These are phyloP conservation scores for Tetrahymena elliotti DNA, from an alignment of 73 alveolate genomes.

Conservation along the genomic window DNA sequence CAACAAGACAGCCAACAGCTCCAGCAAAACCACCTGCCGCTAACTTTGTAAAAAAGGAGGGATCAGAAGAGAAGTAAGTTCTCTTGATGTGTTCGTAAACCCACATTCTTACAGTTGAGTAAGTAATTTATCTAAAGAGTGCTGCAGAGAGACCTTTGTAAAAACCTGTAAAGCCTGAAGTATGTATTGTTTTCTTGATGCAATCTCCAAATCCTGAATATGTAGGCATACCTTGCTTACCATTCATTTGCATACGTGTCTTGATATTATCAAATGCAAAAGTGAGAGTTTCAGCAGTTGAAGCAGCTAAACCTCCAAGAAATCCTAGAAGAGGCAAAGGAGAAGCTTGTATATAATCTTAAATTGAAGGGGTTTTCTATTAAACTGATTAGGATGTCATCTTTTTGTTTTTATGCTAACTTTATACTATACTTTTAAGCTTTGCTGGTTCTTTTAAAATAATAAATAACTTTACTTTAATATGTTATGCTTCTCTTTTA, in stretches of 20 bases:
- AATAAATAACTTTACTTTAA: not conserved
- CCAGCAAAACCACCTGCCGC: slow-evolving; percentile 31
- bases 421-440: not conserved
- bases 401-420: not conserved
- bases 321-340: slow-evolving; percentile 10
- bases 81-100: slow-evolving; percentile 28
- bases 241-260: slow-evolving; percentile 41
- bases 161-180: slow-evolving; percentile 25
- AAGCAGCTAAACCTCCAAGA: slow-evolving; percentile 35
- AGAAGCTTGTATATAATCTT: not conserved
- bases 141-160: slow-evolving; percentile 43
- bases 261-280: slow-evolving; percentile 40
- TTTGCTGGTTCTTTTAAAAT: not conserved
- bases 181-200: not conserved
- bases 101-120: slow-evolving; percentile 29
- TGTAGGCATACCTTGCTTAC: slow-evolving; percentile 37
- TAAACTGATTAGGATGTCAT: not conserved
- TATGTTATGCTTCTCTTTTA: not conserved
- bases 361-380: not conserved
- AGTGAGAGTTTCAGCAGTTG: slow-evolving; percentile 35
- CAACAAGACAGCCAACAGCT: slow-evolving; percentile 22
- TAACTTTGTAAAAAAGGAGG: slow-evolving; percentile 5
- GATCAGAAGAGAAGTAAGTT: slow-evolving; percentile 5
- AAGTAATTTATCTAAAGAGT: slow-evolving; percentile 25
- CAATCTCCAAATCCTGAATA: slow-evolving; percentile 22